Evolutionary conservation across 495 filamentous ascomycete genomes (phyloP), one percentile per base, ranked within the genome.

Genomic region (Penicillium salamii): DNA sequence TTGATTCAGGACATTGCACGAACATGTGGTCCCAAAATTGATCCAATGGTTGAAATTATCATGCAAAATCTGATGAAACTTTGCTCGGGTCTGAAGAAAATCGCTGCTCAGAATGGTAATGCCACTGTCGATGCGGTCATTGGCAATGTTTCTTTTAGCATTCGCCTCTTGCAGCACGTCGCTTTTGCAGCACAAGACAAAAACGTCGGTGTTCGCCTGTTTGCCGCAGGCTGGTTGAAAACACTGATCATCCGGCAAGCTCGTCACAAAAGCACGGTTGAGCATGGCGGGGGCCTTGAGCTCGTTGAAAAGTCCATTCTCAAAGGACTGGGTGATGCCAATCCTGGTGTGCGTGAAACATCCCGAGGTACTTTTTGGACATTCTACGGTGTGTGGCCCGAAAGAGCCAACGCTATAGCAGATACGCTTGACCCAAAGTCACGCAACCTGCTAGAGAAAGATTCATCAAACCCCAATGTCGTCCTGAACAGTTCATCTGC

Each of bases 1-100:
- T 70, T 96, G 34, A 76, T 97, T 33, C 91, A 96, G 59, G 93
- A 97, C 34, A 68, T 97, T 18, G 91, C 90, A 9, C 82, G 75
- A 49, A 80, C 77, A 14, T 84, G 85, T 35, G 89, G 90, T 2
- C 77, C 90, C 1, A 86, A 76, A 48, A 79, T 97, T 36, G 93
- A 98, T 57, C 75, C 86, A 1, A 90, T 95, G 84, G 85, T 93
- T 17, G 93, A 98, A 59, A 80, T 96, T 13, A 75, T 97, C 7
- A 81, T 97, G 67, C 90, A 93, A 49, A 89, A 85, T 49, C 77
- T 96, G 52, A 82, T 96, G 68, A 96, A 96, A 61, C 79, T 96
- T 42, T 92, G 84, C 54, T 87, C 82, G 2, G 81, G 81, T 7
- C 90, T 90, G 12, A 97, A 97, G 68, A 95, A 96, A 65, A 93